These are phyloP conservation scores for peach (Prunus persica) DNA, from an alignment of 306 rosid species.

Conservation along the genomic window DNA sequence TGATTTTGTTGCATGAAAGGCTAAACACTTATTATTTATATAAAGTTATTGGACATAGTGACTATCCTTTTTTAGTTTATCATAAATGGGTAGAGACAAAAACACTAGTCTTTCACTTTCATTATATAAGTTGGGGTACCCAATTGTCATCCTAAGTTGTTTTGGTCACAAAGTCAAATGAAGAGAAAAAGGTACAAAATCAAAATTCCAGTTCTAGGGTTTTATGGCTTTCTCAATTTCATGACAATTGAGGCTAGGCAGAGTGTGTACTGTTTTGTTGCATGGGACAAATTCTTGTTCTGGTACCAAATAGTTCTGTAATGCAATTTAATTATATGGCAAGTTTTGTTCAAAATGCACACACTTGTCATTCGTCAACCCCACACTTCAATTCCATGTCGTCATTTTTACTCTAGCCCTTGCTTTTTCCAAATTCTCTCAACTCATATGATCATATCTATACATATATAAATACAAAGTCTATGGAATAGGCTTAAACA, in stretches of 20 bases:
- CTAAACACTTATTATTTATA: too few relatives aligned
- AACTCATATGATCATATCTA: background rate
- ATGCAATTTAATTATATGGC: background rate
- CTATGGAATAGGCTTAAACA: background rate
- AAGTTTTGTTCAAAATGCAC: background rate
- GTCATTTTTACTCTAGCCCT: constrained; percentile 12
- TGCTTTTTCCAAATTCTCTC: constrained; percentile 2
- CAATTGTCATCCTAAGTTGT: too few relatives aligned
- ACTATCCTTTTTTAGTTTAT: too few relatives aligned
- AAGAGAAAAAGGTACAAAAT: too few relatives aligned
- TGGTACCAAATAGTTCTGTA: background rate
- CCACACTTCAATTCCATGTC: background rate
- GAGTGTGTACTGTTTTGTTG: background rate
- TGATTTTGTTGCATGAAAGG: too few relatives aligned
- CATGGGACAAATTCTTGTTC: background rate
- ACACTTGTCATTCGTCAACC: background rate
- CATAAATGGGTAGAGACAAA: too few relatives aligned
- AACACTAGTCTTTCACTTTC: too few relatives aligned
- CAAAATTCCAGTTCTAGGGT: background rate
- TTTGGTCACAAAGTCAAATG: too few relatives aligned
- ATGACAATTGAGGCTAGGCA: background rate
- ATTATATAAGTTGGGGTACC: too few relatives aligned
- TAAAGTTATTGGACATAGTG: too few relatives aligned
- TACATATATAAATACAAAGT: background rate
- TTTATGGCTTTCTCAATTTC: background rate